Percentiles rank a stretch among this genome's conserved stretches.
Conservation (phyloP, 768 basidiomycete species). For the Russula sp. region DNA sequence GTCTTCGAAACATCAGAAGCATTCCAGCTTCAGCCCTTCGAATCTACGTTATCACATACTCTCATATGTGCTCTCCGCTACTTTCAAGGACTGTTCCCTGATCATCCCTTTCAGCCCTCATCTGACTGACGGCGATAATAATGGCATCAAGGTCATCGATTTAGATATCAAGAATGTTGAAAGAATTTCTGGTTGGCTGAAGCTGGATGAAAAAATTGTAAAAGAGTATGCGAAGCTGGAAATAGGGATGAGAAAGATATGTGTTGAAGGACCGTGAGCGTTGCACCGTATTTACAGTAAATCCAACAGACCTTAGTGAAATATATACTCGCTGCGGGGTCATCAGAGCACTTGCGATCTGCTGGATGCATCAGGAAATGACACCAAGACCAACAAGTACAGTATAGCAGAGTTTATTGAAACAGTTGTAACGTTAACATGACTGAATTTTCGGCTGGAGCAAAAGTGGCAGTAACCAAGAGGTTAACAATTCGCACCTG, state of each 20-base stretch:
- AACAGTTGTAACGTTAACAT: too few species aligned
- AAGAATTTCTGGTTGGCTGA: slow-evolving; percentile 66
- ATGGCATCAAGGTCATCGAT: slow-evolving; percentile 73
- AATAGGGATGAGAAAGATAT: slow-evolving; percentile 13
- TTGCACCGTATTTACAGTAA: not conserved
- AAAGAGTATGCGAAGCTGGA: slow-evolving; percentile 39
- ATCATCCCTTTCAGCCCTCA: slow-evolving; percentile 45
- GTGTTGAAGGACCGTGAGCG: slow-evolving; percentile 9
- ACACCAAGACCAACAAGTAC: too few species aligned
- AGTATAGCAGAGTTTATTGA: too few species aligned
- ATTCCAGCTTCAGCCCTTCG: slow-evolving; percentile 41
- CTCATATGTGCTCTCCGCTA: slow-evolving; percentile 83
- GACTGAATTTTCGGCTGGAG: not conserved
- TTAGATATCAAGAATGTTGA: slow-evolving; percentile 74
- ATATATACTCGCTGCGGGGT: not conserved
- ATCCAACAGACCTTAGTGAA: not conserved
- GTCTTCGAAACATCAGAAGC: slow-evolving; percentile 38
- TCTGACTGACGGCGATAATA: slow-evolving; percentile 33
- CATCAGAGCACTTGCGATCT: too few species aligned
- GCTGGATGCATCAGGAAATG: too few species aligned
- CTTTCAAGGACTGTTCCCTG: slow-evolving; percentile 95
- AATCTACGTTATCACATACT: slow-evolving; percentile 61
- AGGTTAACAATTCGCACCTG: not conserved
- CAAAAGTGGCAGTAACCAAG: not conserved
- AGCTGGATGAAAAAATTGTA: slow-evolving; percentile 69